Evolutionary conservation across 306 rosid genomes (phyloP), one percentile per base, ranked within the genome.

Genomic region (Quercus berberidifolia): DNA sequence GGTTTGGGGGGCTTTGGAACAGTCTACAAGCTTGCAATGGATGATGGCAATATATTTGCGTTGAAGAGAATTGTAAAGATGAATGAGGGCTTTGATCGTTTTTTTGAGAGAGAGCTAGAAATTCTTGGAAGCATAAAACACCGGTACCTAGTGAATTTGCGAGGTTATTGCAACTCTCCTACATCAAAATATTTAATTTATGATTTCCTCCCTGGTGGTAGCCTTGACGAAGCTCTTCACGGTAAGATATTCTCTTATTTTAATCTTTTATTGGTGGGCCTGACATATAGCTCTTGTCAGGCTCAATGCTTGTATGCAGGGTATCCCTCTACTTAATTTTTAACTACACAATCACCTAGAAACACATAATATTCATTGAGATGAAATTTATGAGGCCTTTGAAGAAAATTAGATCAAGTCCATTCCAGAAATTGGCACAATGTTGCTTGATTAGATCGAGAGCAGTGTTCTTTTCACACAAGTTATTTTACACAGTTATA

Each of bases 71-170:
- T 93, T 49, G 87, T 89, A 81, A 93, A 91, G 85, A 80, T 93
- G 89, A 93, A 96, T 46, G 99, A 96, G 78, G 94, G 99, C 19
- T 93, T 96, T 86, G 97, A 91, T 90, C 93, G 97, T 14, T 93
- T 93, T 88, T 96, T 96, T 55, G 98, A 91, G 91, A 93, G 99
- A 85, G 98, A 96, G 88, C 98, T 96, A 81, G 92, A 89, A 81
- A 96, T 96, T 86, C 98, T 96, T 83, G 99, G 99, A 81, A 91
- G 99, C 88, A 89, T 96, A 81, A 96, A 96, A 71, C 98, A 96
- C 74, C 95, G 97, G 56, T 91, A 90, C 88, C 91, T 96, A n/a
- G 99, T 96, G 79, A 96, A 96, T 83, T 90, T 96, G 83, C 89
- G 96, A 77, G 99, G 99, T 19, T 96, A 96, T 86, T 96, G 98